phyloP scores from a whole-genome alignment of 2,329 filamentous ascomycete genomes.

The Fusarium sp. region DNA sequence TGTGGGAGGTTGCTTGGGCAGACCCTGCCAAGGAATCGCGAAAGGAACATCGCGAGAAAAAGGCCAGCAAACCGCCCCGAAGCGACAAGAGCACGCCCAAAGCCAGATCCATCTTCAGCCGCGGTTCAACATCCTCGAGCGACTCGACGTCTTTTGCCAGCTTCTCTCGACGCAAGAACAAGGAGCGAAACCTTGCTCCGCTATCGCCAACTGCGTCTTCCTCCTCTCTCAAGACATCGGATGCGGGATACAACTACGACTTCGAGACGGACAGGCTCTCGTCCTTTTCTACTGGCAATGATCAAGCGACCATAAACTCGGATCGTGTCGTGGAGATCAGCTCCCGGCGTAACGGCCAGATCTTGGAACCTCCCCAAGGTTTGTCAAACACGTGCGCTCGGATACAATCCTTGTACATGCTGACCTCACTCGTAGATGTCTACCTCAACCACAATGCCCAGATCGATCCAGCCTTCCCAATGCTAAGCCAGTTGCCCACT shows the following conservation, averaged over 20 bases:
- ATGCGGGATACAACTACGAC: slow-evolving; percentile 5
- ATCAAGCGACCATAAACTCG: slow-evolving; percentile 2
- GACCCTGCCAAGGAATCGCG: slow-evolving; percentile 27
- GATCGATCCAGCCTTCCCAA: not conserved
- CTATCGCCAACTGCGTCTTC: slow-evolving; percentile 11
- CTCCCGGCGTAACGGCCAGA: slow-evolving; percentile 1
- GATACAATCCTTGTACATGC: not conserved
- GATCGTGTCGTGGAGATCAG: slow-evolving; percentile 4
- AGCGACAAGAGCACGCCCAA: slow-evolving; percentile 3
- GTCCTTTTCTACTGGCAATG: slow-evolving; percentile 5
- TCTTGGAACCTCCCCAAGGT: slow-evolving; percentile 4
- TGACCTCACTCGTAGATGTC: slow-evolving; percentile 5
- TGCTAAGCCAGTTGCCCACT: not conserved
- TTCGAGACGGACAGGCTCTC: slow-evolving; percentile 22
- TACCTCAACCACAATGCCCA: not conserved
- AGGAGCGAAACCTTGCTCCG: not conserved
- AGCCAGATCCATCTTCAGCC: slow-evolving; percentile 24
- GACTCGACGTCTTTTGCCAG: slow-evolving; percentile 9
- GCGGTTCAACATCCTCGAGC: slow-evolving; percentile 15
- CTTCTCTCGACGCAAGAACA: slow-evolving; percentile 1
- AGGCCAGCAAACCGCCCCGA: not conserved
- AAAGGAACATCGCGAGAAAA: slow-evolving; percentile 36
- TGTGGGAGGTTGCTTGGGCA: slow-evolving; percentile 40
- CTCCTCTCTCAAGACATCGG: slow-evolving; percentile 8
- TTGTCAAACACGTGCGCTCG: not conserved